A percentile compares a stretch with the other conserved stretches of the same genome.
Evolutionary conservation across 176 grass and related monocot genomes (phyloP).

Genomic region (Metroxylon sagu): DNA sequence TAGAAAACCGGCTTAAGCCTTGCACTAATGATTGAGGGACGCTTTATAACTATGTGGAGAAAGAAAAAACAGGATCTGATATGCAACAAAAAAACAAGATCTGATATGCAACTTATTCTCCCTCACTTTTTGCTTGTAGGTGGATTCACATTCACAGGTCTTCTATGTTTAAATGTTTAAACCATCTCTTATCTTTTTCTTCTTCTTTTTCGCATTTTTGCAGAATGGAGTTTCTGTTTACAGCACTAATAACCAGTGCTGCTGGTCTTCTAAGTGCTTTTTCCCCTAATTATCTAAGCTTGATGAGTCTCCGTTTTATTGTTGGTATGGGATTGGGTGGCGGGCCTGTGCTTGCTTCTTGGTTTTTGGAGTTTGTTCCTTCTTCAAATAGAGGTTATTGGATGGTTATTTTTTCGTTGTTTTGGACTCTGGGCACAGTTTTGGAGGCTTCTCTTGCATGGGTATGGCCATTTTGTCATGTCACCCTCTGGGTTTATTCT

Average conservation of each 20-base stretch:
- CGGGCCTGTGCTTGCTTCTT: constrained; percentile 86
- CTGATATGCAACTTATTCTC: no score
- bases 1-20: no score
- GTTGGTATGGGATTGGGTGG: constrained; percentile 91
- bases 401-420: constrained; percentile 88
- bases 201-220: constrained; percentile 26
- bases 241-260: constrained; percentile 72
- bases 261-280: constrained; percentile 76
- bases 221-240: constrained; percentile 93
- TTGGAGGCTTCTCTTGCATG: constrained; percentile 95
- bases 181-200: no score
- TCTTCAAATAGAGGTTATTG: constrained; percentile 82
- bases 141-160: neutral
- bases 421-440: constrained; percentile 94
- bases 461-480: constrained; percentile 35
- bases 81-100: no score
- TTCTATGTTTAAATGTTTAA: neutral
- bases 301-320: constrained; percentile 70
- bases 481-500: neutral
- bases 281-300: constrained; percentile 71
- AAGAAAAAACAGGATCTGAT: no score
- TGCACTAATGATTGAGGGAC: no score
- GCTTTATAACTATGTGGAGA: no score
- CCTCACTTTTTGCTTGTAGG: no score
- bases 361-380: constrained; percentile 98